Evolutionary conservation across 176 grass and related monocot genomes (phyloP).

Genomic region (Rhynchospora breviuscula): DNA sequence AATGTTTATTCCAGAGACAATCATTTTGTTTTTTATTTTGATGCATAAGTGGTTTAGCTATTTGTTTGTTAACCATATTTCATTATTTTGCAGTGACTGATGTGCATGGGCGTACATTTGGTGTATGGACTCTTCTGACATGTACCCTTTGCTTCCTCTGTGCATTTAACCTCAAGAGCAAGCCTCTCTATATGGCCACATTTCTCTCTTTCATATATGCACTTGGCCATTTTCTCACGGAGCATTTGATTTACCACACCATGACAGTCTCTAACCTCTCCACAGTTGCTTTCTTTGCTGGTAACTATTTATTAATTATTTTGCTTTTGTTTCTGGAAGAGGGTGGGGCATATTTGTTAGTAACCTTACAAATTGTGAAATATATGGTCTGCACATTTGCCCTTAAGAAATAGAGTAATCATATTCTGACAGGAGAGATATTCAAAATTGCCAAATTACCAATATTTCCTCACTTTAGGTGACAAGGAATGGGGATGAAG

Average conservation of each 20-base stretch:
- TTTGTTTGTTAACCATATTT: neutral
- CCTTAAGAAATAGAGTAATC: neutral
- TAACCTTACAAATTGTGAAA: neutral
- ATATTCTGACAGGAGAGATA: neutral
- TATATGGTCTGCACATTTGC: neutral
- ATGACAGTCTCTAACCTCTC: conserved; percentile 75
- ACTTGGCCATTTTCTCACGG: conserved; percentile 74
- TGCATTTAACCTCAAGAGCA: conserved; percentile 73
- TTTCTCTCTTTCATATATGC: conserved; percentile 80
- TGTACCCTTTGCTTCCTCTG: conserved; percentile 88
- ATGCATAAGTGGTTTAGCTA: neutral
- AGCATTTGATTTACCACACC: conserved; percentile 76
- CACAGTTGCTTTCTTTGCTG: conserved; percentile 84
- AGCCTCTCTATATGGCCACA: conserved; percentile 61
- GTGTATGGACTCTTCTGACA: conserved; percentile 78
- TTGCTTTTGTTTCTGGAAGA: neutral
- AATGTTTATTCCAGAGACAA: neutral
- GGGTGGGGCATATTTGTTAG: neutral
- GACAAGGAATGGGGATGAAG: neutral
- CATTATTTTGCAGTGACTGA: conserved; percentile 59
- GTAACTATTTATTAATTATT: conserved; percentile 29
- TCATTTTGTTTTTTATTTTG: neutral
- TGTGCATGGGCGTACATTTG: conserved; percentile 86
- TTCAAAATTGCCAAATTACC: neutral
- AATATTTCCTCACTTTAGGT: neutral